A percentile compares a stretch with the other conserved stretches of the same genome.
These are phyloP conservation scores for Lecanoromycetidae sp. DNA, from an alignment of 2,329 filamentous ascomycete species.

Conservation along the genomic window DNA sequence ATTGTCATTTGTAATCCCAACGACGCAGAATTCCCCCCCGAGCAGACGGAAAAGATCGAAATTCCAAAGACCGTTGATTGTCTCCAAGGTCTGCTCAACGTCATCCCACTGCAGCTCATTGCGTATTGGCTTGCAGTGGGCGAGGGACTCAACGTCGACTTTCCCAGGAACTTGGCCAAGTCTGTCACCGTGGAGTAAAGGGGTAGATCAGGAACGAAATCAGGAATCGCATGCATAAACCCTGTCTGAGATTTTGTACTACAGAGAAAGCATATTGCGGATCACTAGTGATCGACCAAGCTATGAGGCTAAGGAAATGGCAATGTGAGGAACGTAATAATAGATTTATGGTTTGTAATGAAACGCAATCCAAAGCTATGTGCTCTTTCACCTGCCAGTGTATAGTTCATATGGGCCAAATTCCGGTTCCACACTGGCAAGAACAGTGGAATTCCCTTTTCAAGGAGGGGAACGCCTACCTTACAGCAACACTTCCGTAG, in stretches of 20 bases:
- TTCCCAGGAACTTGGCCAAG: slow-evolving; percentile 97
- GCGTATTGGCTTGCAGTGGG: slow-evolving; percentile 97
- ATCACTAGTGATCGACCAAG: too few species aligned
- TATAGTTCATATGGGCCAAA: background rate
- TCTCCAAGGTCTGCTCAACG: slow-evolving; percentile 92
- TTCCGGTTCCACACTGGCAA: too few species aligned
- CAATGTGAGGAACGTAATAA: too few species aligned
- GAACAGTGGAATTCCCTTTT: background rate
- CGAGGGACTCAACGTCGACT: slow-evolving; percentile 94
- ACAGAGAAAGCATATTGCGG: too few species aligned
- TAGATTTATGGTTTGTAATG: slow-evolving; percentile 1
- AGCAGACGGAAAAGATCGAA: slow-evolving; percentile 92
- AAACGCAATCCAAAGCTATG: too few species aligned
- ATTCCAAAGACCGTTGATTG: slow-evolving; percentile 91
- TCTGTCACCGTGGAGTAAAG: slow-evolving; percentile 93
- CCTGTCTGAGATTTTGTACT: background rate
- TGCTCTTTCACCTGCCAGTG: background rate
- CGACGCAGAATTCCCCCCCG: slow-evolving; percentile 78
- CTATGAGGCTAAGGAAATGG: too few species aligned
- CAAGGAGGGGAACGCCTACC: background rate
- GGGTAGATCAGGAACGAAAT: background rate
- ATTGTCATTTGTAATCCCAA: slow-evolving; percentile 95
- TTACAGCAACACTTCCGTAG: background rate
- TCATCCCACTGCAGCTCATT: slow-evolving; percentile 93
- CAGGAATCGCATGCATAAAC: background rate